Base-by-base conservation (phyloP, 176 grass and related monocot genomes). In the Phragmites australis region DNA sequence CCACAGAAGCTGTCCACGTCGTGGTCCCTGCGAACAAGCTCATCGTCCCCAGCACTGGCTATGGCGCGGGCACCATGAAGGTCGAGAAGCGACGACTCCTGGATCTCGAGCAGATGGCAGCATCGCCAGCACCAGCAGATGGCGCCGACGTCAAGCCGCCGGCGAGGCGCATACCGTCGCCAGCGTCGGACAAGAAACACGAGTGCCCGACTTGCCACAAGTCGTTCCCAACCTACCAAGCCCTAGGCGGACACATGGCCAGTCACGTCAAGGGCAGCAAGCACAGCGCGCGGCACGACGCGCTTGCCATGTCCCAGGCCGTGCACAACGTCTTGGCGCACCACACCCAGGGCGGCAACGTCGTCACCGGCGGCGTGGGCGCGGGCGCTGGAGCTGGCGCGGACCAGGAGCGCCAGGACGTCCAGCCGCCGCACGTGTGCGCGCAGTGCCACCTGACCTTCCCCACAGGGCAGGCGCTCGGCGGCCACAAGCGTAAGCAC, bases 401-500 rank as follows among this genome's bases (percentile, higher is more conserved):
- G 17, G 30, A 8, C 30, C 46, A 65, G 46, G 70, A 48, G 19
- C 18, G 4, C 25, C 23, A 2, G 63, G 54, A 51, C 32, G 15
- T 6, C 47, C 19, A 51, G 12, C 45, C 29, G 21, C 26, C 19
- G 10, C 84, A 85, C 65, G 23, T 18, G 49, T 89, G 88, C 41
- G 2, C 1, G 14, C 64, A 25, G 3, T 89, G 88, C 78, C 1
- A 14, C 31, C 26, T 50, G 48, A 27, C 6, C 49, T 89, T 85
- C 72, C 14, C 26, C 2, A 66, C 65, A 22, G 88, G 88, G 22
- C 83, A 89, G 65, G 83, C 83, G 23, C 88, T 89, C 39, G 88
- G 88, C 30, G 83, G 88, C 17, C 88, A 89, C 83, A 82, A 72
- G 88, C 64, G 83, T 57, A 81, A 77, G 88, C 88, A 89, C 49